Percentiles rank a stretch among this genome's conserved stretches.
These are phyloP conservation scores for Quercus dentata DNA, from an alignment of 306 rosid species.

Conservation along the genomic window DNA sequence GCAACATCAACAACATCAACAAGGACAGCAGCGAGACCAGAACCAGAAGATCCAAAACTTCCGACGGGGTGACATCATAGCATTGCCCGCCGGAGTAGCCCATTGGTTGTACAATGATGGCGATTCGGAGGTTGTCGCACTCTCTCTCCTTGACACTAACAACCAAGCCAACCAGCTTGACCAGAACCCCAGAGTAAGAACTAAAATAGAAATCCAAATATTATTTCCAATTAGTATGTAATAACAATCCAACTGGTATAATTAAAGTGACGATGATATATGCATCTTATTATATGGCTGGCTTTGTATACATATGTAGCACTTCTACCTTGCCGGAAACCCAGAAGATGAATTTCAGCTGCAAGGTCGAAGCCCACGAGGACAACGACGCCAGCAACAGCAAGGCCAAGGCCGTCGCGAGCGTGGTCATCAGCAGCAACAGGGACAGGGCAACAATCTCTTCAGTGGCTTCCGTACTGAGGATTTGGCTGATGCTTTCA, in stretches of 20 bases:
- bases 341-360: constrained; percentile 8
- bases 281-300: not conserved
- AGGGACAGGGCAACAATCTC: constrained; percentile 28
- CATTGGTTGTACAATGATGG: constrained; percentile 44
- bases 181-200: constrained; percentile 44
- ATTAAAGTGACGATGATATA: not conserved
- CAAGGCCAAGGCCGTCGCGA: too few relatives aligned
- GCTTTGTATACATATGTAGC: constrained; percentile 18
- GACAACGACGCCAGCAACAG: not conserved
- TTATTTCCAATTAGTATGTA: not conserved
- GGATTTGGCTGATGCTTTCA: constrained; percentile 37
- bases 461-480: constrained; percentile 36
- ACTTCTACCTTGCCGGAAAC: constrained; percentile 52
- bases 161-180: constrained; percentile 65
- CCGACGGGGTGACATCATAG: constrained; percentile 37
- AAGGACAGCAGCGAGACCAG: constrained; percentile 17
- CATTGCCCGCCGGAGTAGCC: constrained; percentile 42
- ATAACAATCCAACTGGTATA: too few relatives aligned
- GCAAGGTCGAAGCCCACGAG: not conserved
- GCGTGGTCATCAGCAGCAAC: not conserved
- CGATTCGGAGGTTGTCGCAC: constrained; percentile 18
- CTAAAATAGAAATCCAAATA: not conserved
- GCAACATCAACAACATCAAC: not conserved
- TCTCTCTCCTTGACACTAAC: constrained; percentile 42
- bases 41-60: constrained; percentile 36